Evolutionary conservation across 768 basidiomycete species (phyloP), one percentile per base, ranked within the genome.

Genomic region (Inosperma sp.): DNA sequence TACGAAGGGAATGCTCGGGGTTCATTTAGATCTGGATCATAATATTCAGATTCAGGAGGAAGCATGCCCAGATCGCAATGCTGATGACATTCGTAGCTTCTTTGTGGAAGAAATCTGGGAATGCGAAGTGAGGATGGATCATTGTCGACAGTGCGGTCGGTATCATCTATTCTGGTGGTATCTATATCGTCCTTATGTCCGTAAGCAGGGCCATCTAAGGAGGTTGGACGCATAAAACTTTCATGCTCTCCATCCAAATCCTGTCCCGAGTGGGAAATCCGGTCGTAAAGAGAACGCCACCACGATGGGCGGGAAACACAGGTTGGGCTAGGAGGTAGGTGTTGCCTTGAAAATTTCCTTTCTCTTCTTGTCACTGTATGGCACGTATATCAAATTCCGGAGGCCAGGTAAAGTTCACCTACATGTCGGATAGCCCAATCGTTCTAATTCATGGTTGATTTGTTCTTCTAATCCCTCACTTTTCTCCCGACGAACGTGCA

Each of bases 281-380:
- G 75, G 54, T 73, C 62, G 60, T 82, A 82, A 13, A 80, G 62
- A 44, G 64, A 72, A 14, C 74, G 73, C 82, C 82, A 83, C 81
- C 81, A 83, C 73, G 71, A 5, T 60, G 58, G 41, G 57, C 56
- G 67, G 44, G 41, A 14, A 36, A 46, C 26, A 31, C 51, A 54
- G 22, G 53, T 56, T 27, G 45, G 35, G 10, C 21, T 31, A 27
- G 56, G 35, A 12, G 36, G 29, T 10, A 45, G 12, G 54, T 51
- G 50, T 40, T 37, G 46, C 23, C 34, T 44, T 39, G 14, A 45
- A n/a, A 25, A 27, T 16, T 36, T 34, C 39, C 29, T 37, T 2
- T 41, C 19, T 17, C 39, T 41, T 41, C 26, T 44, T 25, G 33
- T 29, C 31, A 51, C 46, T 48, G 41, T 31, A 33, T 21, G 37